Conservation (phyloP, 345 rosid species). For the Salix caprea region DNA sequence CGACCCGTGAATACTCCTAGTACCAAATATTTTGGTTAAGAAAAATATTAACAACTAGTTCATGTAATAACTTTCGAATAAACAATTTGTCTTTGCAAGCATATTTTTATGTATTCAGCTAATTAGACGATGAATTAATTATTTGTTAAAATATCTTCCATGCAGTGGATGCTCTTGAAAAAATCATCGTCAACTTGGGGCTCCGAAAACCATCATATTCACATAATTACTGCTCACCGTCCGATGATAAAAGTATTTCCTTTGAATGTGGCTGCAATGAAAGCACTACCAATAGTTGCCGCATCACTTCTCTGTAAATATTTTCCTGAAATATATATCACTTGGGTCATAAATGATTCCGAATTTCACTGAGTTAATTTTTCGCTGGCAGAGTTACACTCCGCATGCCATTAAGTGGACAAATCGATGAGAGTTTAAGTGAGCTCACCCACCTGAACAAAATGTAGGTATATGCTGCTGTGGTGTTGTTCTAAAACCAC, state of each 20-base stretch:
- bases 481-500: too few relatives aligned
- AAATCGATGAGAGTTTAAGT: background rate
- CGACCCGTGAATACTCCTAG: too few relatives aligned
- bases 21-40: too few relatives aligned
- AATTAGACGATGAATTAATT: too few relatives aligned
- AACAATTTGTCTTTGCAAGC: too few relatives aligned
- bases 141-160: too few relatives aligned
- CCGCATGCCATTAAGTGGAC: accelerated
- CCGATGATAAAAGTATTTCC: background rate
- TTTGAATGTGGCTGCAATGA: background rate
- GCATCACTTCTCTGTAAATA: background rate
- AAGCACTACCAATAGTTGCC: background rate
- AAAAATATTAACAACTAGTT: too few relatives aligned
- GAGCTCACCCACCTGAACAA: background rate
- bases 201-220: background rate
- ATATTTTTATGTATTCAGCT: too few relatives aligned
- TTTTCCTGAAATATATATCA: background rate
- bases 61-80: too few relatives aligned
- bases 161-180: background rate
- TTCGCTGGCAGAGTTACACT: background rate
- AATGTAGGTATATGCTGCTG: background rate
- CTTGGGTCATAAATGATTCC: too few relatives aligned
- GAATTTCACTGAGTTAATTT: too few relatives aligned
- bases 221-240: too few relatives aligned
- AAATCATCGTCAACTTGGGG: background rate